Conservation (phyloP, 805 yeast genomes). For the Vanderwaltozyma verrucispora region DNA sequence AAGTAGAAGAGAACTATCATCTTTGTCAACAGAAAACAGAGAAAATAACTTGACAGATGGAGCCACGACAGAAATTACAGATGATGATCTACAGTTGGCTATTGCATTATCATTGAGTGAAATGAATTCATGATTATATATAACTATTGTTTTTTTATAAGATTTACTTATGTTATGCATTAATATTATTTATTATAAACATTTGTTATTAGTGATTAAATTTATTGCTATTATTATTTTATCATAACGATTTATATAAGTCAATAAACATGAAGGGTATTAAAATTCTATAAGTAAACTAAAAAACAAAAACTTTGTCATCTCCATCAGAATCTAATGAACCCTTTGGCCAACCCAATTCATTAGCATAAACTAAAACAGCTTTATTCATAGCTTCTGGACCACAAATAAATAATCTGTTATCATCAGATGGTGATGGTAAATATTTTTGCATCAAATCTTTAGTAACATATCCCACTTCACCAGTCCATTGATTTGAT, state of each 20-base stretch:
- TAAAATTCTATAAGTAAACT: slow-evolving; percentile 6
- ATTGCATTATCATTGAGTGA: slow-evolving; percentile 27
- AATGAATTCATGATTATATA: slow-evolving; percentile 6
- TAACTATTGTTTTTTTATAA: no score
- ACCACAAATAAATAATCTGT: slow-evolving; percentile 62
- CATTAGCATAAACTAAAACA: slow-evolving; percentile 40
- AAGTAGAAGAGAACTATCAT: not conserved
- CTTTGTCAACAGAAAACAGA: not conserved
- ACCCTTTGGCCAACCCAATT: slow-evolving; percentile 48
- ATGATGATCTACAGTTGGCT: slow-evolving; percentile 25
- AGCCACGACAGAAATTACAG: not conserved
- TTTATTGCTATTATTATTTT: no score
- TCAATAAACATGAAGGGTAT: not conserved
- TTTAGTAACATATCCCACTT: slow-evolving; percentile 48
- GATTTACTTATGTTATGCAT: no score
- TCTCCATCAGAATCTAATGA: slow-evolving; percentile 37
- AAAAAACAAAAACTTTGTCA: slow-evolving; percentile 51
- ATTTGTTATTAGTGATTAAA: no score
- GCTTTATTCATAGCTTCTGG: slow-evolving; percentile 57
- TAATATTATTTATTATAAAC: no score
- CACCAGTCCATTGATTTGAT: slow-evolving; percentile 43
- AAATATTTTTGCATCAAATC: slow-evolving; percentile 44
- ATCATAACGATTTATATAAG: no score
- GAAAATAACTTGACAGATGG: not conserved
- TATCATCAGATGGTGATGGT: slow-evolving; percentile 39